phyloP scores from a whole-genome alignment of 345 rosid genomes.

The Conringia planisiliqua region DNA sequence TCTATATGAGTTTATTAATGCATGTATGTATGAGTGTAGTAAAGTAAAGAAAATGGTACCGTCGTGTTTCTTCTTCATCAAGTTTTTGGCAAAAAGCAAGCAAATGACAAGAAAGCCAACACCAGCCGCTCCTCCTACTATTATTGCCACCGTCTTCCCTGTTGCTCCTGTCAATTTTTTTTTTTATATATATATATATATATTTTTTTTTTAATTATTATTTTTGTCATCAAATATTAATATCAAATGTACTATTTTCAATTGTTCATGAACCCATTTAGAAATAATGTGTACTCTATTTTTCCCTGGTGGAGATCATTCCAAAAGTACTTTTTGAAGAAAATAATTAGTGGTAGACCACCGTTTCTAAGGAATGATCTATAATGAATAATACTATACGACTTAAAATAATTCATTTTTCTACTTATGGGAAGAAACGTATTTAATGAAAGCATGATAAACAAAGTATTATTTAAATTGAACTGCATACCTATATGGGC shows the following conservation, averaged over 20 bases:
- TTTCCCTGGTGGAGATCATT: background rate
- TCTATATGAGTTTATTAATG: background rate
- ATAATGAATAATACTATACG: background rate
- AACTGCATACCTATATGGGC: background rate
- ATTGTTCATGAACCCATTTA: background rate
- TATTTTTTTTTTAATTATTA: conserved; percentile 10
- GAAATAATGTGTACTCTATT: background rate
- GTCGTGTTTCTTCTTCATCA: conserved; percentile 61
- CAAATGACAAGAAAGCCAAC: conserved; percentile 85
- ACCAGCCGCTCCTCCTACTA: conserved; percentile 92
- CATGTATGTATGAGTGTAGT: background rate
- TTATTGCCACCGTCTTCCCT: conserved; percentile 95
- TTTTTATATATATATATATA: too few relatives aligned
- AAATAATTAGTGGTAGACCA: conserved; percentile 16
- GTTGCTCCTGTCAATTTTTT: conserved; percentile 60
- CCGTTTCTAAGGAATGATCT: background rate
- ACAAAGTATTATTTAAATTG: conserved; percentile 1
- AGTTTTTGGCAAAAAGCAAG: conserved; percentile 69
- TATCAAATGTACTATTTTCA: background rate
- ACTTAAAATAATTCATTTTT: background rate
- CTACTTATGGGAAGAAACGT: background rate
- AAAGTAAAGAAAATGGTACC: conserved; percentile 5
- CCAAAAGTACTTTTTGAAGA: conserved; percentile 2
- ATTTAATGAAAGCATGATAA: background rate
- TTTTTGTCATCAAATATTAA: background rate